These are phyloP conservation scores for Protomyces inundatus DNA, from an alignment of 1,139 yeast species.

Conservation along the genomic window DNA sequence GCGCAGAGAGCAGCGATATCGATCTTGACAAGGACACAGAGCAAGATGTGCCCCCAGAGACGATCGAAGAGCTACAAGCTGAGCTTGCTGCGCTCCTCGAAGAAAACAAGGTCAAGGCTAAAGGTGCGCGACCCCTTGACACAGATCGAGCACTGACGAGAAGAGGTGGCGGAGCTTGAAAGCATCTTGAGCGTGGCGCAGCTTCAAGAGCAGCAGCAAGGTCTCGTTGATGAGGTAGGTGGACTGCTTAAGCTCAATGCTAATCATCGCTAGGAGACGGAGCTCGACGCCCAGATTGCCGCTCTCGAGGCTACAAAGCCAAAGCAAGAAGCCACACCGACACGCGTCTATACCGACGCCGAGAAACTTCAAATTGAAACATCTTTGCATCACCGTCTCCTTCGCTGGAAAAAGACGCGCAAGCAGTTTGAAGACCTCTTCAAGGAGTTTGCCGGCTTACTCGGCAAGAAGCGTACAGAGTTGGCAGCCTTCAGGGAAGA, in stretches of 20 bases:
- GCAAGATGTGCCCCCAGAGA: neutral
- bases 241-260: neutral
- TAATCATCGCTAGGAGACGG: neutral
- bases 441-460: constrained; percentile 1
- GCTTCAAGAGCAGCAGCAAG: neutral
- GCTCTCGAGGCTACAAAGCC: neutral
- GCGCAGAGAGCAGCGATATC: neutral
- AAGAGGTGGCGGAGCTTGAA: neutral
- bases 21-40: neutral
- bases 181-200: neutral
- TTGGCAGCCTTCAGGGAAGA: constrained; percentile 11
- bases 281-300: neutral
- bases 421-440: constrained; percentile 11
- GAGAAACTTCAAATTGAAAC: constrained; percentile 6
- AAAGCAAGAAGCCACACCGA: neutral
- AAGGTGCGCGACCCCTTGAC: neutral
- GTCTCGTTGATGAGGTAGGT: neutral
- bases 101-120: neutral
- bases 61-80: neutral
- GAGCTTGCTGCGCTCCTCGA: neutral
- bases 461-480: constrained; percentile 8
- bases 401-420: neutral
- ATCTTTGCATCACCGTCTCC: neutral
- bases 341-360: neutral
- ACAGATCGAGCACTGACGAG: too few species aligned